Conservation (phyloP, 805 yeast genomes). For the Metschnikowia cubensis region DNA sequence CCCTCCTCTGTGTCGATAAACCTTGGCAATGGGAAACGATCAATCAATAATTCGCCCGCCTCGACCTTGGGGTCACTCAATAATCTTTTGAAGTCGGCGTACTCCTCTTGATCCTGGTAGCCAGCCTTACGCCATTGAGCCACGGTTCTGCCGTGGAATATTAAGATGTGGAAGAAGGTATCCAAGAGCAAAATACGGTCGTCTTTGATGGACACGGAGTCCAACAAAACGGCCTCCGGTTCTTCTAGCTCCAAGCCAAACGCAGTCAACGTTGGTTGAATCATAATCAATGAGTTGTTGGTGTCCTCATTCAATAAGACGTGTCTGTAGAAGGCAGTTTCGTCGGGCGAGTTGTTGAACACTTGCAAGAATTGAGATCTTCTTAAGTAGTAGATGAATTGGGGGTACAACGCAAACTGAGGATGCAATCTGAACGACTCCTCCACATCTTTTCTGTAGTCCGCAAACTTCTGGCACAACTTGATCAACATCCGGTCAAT, state of each 20-base stretch:
- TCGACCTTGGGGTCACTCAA: constrained; percentile 87
- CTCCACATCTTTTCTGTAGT: constrained; percentile 83
- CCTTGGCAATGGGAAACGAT: constrained; percentile 96
- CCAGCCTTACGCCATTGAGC: constrained; percentile 97
- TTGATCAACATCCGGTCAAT: constrained; percentile 87
- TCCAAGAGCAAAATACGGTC: constrained; percentile 85
- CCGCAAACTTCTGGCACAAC: constrained; percentile 90
- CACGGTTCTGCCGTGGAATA: constrained; percentile 91
- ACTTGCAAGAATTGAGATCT: constrained; percentile 95
- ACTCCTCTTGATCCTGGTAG: constrained; percentile 87
- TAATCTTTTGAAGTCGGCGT: constrained; percentile 79
- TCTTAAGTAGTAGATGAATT: constrained; percentile 91
- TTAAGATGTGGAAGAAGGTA: constrained; percentile 93
- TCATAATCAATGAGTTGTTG: constrained; percentile 90
- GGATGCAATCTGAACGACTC: constrained; percentile 77
- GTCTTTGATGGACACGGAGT: constrained; percentile 86
- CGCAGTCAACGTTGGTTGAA: constrained; percentile 92
- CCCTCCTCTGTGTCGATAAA: constrained; percentile 97
- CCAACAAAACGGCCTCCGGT: constrained; percentile 89
- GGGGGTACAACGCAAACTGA: constrained; percentile 86
- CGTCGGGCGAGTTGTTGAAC: constrained; percentile 98
- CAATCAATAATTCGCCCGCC: constrained; percentile 86
- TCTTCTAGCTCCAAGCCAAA: constrained; percentile 66
- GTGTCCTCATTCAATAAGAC: constrained; percentile 88
- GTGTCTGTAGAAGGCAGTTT: constrained; percentile 95